phyloP scores from a whole-genome alignment of 2,329 filamentous ascomycete genomes.

The Fusarium papillatum region DNA sequence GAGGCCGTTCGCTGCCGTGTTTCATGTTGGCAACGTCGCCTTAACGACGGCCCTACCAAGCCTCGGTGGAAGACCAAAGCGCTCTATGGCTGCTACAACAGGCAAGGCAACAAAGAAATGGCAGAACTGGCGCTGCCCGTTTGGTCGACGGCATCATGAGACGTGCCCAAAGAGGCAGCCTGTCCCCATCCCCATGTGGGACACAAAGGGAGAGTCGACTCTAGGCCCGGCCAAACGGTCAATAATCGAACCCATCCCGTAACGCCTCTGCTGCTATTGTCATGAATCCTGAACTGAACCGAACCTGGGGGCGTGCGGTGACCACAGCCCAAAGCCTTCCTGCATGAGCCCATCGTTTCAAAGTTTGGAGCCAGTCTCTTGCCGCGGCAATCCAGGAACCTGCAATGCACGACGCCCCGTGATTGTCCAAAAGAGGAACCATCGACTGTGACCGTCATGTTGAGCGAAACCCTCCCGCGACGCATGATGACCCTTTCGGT shows the following conservation, averaged over 20 bases:
- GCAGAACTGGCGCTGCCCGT: not conserved
- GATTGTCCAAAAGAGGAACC: not conserved
- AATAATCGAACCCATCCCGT: constrained; percentile 2
- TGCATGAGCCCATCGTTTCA: constrained; percentile 1
- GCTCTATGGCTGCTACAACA: constrained; percentile 9
- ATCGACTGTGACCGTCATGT: not conserved
- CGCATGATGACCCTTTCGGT: constrained; percentile 1
- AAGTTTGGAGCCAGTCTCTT: constrained; percentile 4
- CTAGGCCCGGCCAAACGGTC: constrained; percentile 4
- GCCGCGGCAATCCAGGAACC: constrained; percentile 14
- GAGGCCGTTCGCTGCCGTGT: constrained; percentile 22
- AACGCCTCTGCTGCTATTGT: not conserved
- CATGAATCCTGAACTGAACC: not conserved
- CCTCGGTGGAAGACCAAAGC: constrained; percentile 6
- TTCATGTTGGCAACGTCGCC: constrained; percentile 28
- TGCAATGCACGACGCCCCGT: constrained; percentile 8
- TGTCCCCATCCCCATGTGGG: not conserved
- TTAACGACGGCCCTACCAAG: constrained; percentile 10
- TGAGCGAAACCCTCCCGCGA: not conserved
- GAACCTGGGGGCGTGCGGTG: not conserved
- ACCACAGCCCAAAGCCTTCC: not conserved
- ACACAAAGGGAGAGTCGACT: not conserved
- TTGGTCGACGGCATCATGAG: not conserved
- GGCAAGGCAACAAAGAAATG: not conserved
- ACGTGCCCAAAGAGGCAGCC: not conserved